Base-by-base conservation (phyloP, 257 asterid species). In the Voacanga thouarsii region DNA sequence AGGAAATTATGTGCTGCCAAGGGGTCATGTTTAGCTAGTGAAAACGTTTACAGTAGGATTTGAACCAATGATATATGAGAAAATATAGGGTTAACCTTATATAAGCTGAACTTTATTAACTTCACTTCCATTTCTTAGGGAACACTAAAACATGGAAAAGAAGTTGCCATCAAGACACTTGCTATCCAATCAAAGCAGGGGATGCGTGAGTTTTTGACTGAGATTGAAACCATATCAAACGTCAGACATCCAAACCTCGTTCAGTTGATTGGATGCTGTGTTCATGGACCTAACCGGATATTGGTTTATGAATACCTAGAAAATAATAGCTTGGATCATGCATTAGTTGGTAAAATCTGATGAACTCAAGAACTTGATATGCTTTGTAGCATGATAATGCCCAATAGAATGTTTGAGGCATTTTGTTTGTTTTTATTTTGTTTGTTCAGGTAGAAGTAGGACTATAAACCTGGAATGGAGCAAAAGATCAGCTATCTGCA, bases 211-310 rank as follows among this genome's bases (percentile, higher is more conserved):
- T 94, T 94, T 88, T 80, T 92, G 86, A 84, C 94, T 6, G 98
- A 94, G 89, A 92, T 94, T 51, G 91, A 90, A 81, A 90, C 94
- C 60, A 90, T 92, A 83, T 90, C 97, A 67, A 85, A 88, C 78
- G 96, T 92, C 82, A 89, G 80, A 83, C 98, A 94, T 86, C 96
- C 96, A 83, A 90, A 92, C 89, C 96, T 94, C 49, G 97, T 94
- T 61, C 91, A 88, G 83, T 82, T 94, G 84, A 87, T 92, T 44
- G 97, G 98, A 73, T 90, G 96, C 88, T 92, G 97, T 85, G 92
- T 89, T 60, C 89, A 90, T 51, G 96, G 86, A 82, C 64, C 83
- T 78, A 81, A 88, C 84, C 86, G 89, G 83, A 89, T 92, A 72
- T 86, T 94, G 89, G 96, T 94, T 59, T 94, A 94, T 72, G 97